These are phyloP conservation scores for Coelastrella sp. DNA, from an alignment of 139 green algal species.

Conservation along the genomic window DNA sequence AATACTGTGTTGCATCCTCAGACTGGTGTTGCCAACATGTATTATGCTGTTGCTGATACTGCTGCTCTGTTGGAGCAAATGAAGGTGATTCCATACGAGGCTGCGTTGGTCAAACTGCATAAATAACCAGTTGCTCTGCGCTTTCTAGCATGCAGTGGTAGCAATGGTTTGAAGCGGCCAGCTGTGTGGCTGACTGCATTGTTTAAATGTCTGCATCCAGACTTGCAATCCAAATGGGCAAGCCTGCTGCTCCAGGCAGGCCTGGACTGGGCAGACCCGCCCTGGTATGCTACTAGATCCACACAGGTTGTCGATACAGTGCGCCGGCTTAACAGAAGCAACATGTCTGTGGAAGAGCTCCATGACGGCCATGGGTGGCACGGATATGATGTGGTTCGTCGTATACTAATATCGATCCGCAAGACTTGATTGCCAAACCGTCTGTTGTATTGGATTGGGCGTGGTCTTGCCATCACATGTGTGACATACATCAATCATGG, in stretches of 20 bases:
- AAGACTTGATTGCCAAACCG: too few species aligned
- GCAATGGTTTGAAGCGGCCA: neutral
- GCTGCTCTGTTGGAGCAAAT: neutral
- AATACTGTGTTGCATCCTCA: too few species aligned
- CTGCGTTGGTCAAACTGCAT: constrained; percentile 4
- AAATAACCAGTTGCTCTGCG: neutral
- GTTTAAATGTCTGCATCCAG: neutral
- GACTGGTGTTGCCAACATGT: too few species aligned
- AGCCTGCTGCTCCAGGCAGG: neutral
- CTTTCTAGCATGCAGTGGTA: constrained; percentile 2
- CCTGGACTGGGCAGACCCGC: neutral
- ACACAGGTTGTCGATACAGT: neutral
- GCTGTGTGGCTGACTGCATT: neutral
- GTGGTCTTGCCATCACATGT: too few species aligned
- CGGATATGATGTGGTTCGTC: too few species aligned
- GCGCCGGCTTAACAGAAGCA: too few species aligned
- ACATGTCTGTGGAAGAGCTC: too few species aligned
- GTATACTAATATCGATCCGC: too few species aligned
- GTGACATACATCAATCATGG: too few species aligned
- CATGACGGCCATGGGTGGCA: too few species aligned
- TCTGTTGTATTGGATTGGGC: too few species aligned
- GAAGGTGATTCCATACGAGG: neutral
- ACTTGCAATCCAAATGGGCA: neutral
- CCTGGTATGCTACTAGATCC: neutral
- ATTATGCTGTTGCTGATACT: too few species aligned